A percentile compares a stretch with the other conserved stretches of the same genome.
Evolutionary conservation across 768 basidiomycete species (phyloP).

Genomic region (Mycena vulgaris): DNA sequence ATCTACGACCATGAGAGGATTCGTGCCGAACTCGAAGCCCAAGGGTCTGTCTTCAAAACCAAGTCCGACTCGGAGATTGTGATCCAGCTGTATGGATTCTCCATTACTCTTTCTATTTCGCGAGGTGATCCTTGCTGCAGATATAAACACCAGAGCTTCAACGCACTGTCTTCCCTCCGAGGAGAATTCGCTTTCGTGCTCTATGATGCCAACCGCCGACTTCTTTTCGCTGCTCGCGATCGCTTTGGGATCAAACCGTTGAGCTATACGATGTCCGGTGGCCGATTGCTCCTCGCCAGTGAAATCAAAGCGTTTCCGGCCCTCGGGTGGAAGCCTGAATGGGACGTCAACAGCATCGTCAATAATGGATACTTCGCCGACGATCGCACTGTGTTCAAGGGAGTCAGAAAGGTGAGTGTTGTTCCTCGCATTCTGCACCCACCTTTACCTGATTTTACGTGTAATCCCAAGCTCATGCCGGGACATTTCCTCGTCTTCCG

Average conservation of each 20-base stretch:
- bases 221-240: slow-evolving; percentile 34
- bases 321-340: slow-evolving; percentile 33
- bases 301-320: slow-evolving; percentile 34
- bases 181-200: slow-evolving; percentile 40
- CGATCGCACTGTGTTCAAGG: slow-evolving; percentile 31
- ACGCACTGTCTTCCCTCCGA: slow-evolving; percentile 19
- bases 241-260: slow-evolving; percentile 38
- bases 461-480: slow-evolving; percentile 8
- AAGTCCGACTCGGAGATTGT: slow-evolving; percentile 33
- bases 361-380: slow-evolving; percentile 25
- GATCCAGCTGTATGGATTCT: slow-evolving; percentile 21
- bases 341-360: slow-evolving; percentile 35
- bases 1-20: slow-evolving; percentile 34
- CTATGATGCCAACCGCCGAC: slow-evolving; percentile 17
- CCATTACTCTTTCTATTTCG: not conserved
- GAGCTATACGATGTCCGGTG: slow-evolving; percentile 25
- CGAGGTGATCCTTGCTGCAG: not conserved
- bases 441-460: too few species aligned
- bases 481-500: slow-evolving; percentile 23
- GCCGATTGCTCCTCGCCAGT: slow-evolving; percentile 27
- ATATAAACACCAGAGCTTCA: slow-evolving; percentile 26
- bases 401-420: slow-evolving; percentile 25
- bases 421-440: not conserved
- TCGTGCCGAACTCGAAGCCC: slow-evolving; percentile 27
- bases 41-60: slow-evolving; percentile 34